Conservation (phyloP, 1,139 yeast genomes). For the Arxiozyma slooffiae region DNA sequence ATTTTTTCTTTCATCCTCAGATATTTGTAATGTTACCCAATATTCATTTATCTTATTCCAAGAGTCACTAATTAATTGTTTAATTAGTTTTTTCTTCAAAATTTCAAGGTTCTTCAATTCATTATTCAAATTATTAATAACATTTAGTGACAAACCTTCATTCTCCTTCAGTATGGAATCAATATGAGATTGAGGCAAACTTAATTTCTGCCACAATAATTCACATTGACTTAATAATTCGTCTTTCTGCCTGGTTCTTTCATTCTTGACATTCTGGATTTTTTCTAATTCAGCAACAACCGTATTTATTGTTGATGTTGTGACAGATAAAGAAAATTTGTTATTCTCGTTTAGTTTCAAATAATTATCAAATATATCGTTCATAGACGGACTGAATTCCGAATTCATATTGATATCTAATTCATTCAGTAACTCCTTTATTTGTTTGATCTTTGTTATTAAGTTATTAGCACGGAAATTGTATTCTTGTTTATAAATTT, state of each 20-base stretch:
- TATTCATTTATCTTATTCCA: conserved; percentile 46
- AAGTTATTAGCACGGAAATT: background rate
- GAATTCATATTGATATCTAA: conserved; percentile 1
- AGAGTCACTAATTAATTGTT: conserved; percentile 55
- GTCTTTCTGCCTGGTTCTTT: conserved; percentile 20
- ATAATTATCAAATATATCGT: background rate
- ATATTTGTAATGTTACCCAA: conserved; percentile 57
- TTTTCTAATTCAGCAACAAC: background rate
- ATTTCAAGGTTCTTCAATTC: conserved; percentile 51
- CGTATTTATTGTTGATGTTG: background rate
- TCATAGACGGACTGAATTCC: conserved; percentile 1
- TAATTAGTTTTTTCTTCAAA: conserved; percentile 55
- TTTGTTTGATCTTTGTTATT: background rate
- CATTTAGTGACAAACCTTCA: conserved; percentile 22
- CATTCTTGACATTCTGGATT: conserved; percentile 9
- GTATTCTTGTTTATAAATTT: conserved; percentile 16
- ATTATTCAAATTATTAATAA: conserved; percentile 31
- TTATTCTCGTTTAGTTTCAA: background rate
- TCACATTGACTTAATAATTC: conserved; percentile 32
- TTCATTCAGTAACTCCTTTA: conserved; percentile 7
- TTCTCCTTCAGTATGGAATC: conserved; percentile 35
- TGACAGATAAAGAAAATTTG: background rate
- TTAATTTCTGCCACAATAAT: conserved; percentile 43
- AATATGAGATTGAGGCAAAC: conserved; percentile 34
- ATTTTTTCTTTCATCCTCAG: conserved; percentile 37